Evolutionary conservation across 2,329 filamentous ascomycete species (phyloP).

Genomic region (Venturia pyrina): DNA sequence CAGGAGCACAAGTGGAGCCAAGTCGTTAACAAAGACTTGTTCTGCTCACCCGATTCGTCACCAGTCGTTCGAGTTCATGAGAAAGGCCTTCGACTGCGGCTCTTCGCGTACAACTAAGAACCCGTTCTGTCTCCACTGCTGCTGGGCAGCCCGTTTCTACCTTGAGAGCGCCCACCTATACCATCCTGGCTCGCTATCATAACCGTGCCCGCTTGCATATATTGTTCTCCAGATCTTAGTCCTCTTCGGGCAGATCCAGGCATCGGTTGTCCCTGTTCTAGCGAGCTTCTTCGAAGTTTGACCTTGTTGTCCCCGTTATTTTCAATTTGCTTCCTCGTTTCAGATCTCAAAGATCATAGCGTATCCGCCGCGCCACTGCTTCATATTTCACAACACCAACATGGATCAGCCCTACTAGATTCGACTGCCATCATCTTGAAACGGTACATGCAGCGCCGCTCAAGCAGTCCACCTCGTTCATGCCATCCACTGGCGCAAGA

Average conservation of each 20-base stretch:
- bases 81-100: no score
- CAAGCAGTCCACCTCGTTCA: background rate
- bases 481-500: slow-evolving; percentile 1
- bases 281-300: background rate
- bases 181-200: background rate
- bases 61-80: no score
- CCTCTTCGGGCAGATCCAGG: background rate
- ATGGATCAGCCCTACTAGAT: slow-evolving; percentile 5
- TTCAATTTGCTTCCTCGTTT: slow-evolving; percentile 1
- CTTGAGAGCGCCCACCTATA: background rate
- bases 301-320: background rate
- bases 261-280: slow-evolving; percentile 3
- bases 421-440: slow-evolving; percentile 8
- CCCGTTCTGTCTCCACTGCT: no score
- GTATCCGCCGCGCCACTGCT: slow-evolving; percentile 8
- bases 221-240: background rate
- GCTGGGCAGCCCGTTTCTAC: background rate
- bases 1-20: no score
- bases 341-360: background rate
- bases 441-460: slow-evolving; percentile 1
- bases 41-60: no score
- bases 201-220: background rate
- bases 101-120: no score
- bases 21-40: no score
- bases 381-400: slow-evolving; percentile 9